These are phyloP conservation scores for Umbellularia californica DNA, from an alignment of 164 flowering plant genomes.

Conservation along the genomic window DNA sequence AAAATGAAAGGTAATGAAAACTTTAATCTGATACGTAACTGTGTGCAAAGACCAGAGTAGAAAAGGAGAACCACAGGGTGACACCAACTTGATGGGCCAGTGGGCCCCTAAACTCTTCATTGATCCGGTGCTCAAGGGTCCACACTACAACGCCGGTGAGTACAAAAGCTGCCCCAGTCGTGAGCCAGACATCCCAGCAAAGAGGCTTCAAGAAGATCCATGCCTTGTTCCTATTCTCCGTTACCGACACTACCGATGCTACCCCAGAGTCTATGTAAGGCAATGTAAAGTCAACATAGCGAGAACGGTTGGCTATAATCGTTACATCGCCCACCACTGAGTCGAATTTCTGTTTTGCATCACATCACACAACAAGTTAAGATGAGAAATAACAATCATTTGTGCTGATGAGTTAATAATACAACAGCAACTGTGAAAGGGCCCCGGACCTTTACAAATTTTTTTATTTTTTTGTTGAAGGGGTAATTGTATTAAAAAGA, in stretches of 20 bases:
- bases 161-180: conserved; percentile 14
- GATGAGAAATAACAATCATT: no score
- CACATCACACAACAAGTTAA: no score
- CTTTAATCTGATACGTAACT: conserved; percentile 10
- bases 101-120: conserved; percentile 19
- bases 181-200: conserved; percentile 20
- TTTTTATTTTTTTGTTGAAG: no score
- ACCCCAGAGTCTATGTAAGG: conserved; percentile 27
- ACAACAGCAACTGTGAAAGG: no score
- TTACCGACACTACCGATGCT: conserved; percentile 14
- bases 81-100: conserved; percentile 14
- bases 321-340: conserved; percentile 34
- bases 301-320: conserved; percentile 22
- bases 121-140: conserved; percentile 26
- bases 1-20: not conserved
- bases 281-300: conserved; percentile 23
- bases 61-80: conserved; percentile 23
- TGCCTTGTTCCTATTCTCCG: conserved; percentile 7
- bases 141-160: conserved; percentile 25
- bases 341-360: conserved; percentile 25
- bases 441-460: no score
- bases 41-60: conserved; percentile 26
- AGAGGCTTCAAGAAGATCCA: conserved; percentile 30
- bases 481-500: no score
- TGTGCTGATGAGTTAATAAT: no score